These are phyloP conservation scores for Ogataea glucozyma DNA, from an alignment of 805 yeast genomes.

Conservation along the genomic window DNA sequence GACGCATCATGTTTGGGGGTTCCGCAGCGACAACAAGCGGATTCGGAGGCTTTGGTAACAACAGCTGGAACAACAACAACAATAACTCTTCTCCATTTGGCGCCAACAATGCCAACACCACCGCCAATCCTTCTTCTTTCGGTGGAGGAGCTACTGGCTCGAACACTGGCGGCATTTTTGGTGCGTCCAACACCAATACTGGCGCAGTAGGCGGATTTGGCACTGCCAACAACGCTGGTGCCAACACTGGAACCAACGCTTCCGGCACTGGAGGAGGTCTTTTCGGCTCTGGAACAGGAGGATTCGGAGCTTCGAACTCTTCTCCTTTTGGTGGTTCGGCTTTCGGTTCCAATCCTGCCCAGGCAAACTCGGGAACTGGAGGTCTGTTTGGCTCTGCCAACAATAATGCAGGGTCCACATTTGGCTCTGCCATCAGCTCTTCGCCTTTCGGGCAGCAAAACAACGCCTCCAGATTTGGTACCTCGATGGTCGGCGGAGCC, in stretches of 20 bases:
- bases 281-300: constrained; percentile 29
- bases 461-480: constrained; percentile 34
- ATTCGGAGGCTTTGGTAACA: constrained; percentile 57
- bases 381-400: constrained; percentile 23
- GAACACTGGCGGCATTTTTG: constrained; percentile 38
- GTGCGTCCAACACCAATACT: constrained; percentile 26
- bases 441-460: constrained; percentile 44
- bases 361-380: constrained; percentile 8
- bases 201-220: constrained; percentile 26
- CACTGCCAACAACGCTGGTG: constrained; percentile 29
- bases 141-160: constrained; percentile 25
- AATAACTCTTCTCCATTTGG: constrained; percentile 28
- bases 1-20: constrained; percentile 8
- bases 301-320: constrained; percentile 20
- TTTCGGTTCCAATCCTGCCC: constrained; percentile 34
- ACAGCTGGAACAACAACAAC: constrained; percentile 18
- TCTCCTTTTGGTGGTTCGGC: constrained; percentile 51
- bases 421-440: constrained; percentile 31
- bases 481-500: constrained; percentile 32
- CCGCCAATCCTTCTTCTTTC: constrained; percentile 9
- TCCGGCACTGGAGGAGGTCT: constrained; percentile 27
- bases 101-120: constrained; percentile 26
- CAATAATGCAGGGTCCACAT: constrained; percentile 31
- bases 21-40: constrained; percentile 24
- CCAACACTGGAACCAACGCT: constrained; percentile 21